Evolutionary conservation across 2,329 filamentous ascomycete genomes (phyloP), one percentile per base, ranked within the genome.

Genomic region (Beauveria asiatica): DNA sequence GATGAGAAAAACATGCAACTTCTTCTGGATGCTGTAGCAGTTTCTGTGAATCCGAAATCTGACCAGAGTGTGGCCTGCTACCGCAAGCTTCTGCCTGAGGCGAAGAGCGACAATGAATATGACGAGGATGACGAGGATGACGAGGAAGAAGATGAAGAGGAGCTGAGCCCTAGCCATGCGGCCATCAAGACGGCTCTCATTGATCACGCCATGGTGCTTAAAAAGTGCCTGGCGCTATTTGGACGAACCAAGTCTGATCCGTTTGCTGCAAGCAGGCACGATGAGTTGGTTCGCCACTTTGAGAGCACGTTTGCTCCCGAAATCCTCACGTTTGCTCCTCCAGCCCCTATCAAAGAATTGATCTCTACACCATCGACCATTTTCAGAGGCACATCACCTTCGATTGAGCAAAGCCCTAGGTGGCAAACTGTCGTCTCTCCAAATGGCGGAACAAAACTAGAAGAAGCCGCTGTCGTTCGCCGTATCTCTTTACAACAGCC

Each of bases 181-280:
- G 90, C 92, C 1, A 85, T 97, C 65, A 88, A 88, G 68, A 89
- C 92, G 71, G 89, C 91, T 0, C 80, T 97, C 33, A 82, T 96
- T 46, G 94, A 97, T 68, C 92, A 97, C 72, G 90, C 91, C 3
- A 82, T 96, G 62, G 87, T 90, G 72, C 85, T 97, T 67, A 92
- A 93, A 75, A 86, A 90, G 64, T 93, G 90, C 67, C 74, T 97
- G 64, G 79, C 79, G 4, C 80, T 86, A 66, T 90, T 90, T 72
- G 80, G 81, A 61, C 84, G 82, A 72, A 85, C 80, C 76, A 81
- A 73, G 33, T 25, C 50, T 27, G 57, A 60, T 17, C 57, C 57
- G 2, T 54, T 54, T 42, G 50, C 57, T 23, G 23, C 42, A 21
- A 42, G n/a, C 50, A 60, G 50, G 50, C n/a, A 60, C 21, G 80